Percentiles rank a stretch among this genome's conserved stretches.
These are phyloP conservation scores for Puccinia novopanici DNA, from an alignment of 1,284 basidiomycete genomes.

Conservation along the genomic window DNA sequence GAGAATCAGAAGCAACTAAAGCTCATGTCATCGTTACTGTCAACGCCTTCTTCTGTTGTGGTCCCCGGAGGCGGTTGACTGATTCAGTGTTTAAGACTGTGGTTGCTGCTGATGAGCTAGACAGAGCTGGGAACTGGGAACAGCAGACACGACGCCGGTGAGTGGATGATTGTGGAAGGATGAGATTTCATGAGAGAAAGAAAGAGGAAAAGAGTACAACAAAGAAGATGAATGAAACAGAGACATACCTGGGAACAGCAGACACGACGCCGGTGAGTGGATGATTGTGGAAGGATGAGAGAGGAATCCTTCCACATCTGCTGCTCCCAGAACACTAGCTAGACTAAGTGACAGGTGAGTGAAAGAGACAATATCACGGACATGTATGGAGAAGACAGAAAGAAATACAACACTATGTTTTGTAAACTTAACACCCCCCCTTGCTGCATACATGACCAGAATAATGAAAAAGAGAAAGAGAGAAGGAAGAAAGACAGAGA, in stretches of 20 bases:
- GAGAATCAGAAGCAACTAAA: too few species aligned
- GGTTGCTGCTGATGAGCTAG: too few species aligned
- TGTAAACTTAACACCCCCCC: constrained; percentile 1
- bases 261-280: too few species aligned
- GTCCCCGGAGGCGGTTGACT: too few species aligned
- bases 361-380: neutral
- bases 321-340: neutral
- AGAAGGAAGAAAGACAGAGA: neutral
- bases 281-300: constrained; percentile 4
- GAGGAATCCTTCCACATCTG: neutral
- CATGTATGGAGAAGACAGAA: neutral
- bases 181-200: neutral
- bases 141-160: too few species aligned
- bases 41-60: too few species aligned
- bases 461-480: neutral
- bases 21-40: too few species aligned
- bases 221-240: neutral
- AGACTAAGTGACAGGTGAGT: neutral
- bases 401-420: neutral
- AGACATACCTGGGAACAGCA: constrained; percentile 21
- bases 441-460: neutral
- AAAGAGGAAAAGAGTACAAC: neutral
- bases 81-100: too few species aligned
- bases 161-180: too few species aligned
- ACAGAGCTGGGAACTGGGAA: too few species aligned